Evolutionary conservation across 2,329 filamentous ascomycete species (phyloP).

Genomic region (Drechslerella coelobrocha): DNA sequence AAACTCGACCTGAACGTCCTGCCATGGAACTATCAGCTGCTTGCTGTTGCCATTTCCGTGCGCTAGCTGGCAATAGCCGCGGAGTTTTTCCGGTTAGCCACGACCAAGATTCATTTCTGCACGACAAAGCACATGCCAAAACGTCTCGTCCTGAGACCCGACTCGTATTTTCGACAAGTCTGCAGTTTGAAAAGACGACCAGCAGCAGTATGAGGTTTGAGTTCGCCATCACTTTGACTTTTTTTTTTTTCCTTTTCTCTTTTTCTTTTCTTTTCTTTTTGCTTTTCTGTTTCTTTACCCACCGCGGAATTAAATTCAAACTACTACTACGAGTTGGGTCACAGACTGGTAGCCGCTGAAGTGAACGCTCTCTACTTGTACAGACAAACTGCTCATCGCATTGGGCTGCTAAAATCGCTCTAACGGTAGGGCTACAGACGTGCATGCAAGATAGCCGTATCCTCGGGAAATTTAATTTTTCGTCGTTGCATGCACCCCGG

Average conservation of each 20-base stretch:
- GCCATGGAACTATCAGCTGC: no score
- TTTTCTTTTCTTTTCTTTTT: conserved; percentile 11
- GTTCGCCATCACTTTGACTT: no score
- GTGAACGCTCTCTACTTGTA: no score
- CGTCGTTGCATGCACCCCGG: conserved; percentile 12
- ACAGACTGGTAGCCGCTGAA: no score
- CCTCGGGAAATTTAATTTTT: conserved; percentile 32
- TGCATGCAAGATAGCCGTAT: conserved; percentile 43
- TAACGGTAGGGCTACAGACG: not conserved
- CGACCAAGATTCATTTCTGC: not conserved
- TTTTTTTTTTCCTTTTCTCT: conserved; percentile 6
- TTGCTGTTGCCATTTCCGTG: conserved; percentile 19
- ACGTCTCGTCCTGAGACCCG: not conserved
- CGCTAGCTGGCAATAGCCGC: not conserved
- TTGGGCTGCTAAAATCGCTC: no score
- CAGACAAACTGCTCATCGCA: no score
- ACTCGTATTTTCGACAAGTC: not conserved
- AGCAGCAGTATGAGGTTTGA: no score
- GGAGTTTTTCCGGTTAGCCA: conserved; percentile 44
- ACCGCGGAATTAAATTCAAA: no score
- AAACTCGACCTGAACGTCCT: conserved; percentile 30
- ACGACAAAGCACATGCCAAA: conserved; percentile 6
- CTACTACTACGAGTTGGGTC: no score
- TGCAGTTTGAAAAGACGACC: no score
- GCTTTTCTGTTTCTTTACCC: no score